Conservation (phyloP, 306 rosid genomes). For the Quercus mongolica region DNA sequence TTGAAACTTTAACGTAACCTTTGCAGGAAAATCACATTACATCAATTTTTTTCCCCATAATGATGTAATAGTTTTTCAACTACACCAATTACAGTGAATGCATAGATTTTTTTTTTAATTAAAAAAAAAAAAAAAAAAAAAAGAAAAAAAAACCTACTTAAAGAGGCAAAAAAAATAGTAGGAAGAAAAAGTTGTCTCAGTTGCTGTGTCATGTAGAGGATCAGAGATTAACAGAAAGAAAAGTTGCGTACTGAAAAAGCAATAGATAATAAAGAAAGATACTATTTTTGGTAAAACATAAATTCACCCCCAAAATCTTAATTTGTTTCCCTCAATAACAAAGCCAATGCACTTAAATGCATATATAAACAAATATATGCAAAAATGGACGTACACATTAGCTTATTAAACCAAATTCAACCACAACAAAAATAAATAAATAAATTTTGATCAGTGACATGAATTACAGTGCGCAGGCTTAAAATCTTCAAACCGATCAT, state of each 20-base stretch:
- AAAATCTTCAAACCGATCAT: constrained; percentile 44
- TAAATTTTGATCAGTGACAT: constrained; percentile 17
- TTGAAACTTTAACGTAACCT: too few relatives aligned
- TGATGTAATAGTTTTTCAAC: neutral
- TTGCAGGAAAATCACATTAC: neutral
- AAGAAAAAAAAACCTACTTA: neutral
- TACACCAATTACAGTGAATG: neutral
- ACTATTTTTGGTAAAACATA: constrained; percentile 25
- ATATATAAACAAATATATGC: constrained; percentile 21
- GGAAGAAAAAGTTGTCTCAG: neutral
- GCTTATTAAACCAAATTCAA: constrained; percentile 6
- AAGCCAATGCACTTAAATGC: constrained; percentile 37
- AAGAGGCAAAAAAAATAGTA: constrained; percentile 1
- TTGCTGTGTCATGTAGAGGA: neutral
- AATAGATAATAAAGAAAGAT: constrained; percentile 24
- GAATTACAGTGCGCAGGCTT: neutral
- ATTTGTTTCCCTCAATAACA: neutral
- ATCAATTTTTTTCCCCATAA: neutral
- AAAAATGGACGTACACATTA: constrained; percentile 13
- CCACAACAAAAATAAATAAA: constrained; percentile 14
- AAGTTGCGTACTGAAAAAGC: constrained; percentile 34
- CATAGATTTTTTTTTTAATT: neutral
- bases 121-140: neutral
- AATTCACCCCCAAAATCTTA: constrained; percentile 15
- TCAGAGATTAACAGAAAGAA: constrained; percentile 27